Evolutionary conservation across 2,329 filamentous ascomycete genomes (phyloP), one percentile per base, ranked within the genome.

Genomic region (Pseudogymnoascus pannorum): DNA sequence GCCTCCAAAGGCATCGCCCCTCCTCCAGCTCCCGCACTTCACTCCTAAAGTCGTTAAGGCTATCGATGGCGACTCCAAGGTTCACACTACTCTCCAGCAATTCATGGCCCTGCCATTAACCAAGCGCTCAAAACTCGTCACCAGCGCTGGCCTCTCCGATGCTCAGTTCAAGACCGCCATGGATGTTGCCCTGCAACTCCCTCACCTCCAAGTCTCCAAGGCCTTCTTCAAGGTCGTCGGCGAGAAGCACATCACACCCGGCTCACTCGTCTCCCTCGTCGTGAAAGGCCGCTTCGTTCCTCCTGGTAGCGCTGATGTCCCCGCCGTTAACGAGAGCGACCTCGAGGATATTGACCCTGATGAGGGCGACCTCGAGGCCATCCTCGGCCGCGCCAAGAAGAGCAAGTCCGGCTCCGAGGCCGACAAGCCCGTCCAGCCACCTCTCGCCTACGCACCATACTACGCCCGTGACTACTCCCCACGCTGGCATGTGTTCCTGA

Each of bases 211-310:
- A 62, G 86, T 99, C 9, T 91, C 91, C 71, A 95, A 92, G 77
- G 91, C 92, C 6, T 99, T 96, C 77, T 99, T 99, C 85, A 99
- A 99, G 80, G 95, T 99, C 51, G 87, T 91, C 59, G 94, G 94
- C 72, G 95, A 99, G 77, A 90, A 89, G 67, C 89, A 88, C 73
- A 91, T 99, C 71, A 96, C 93, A 31, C 92, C 94, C 5, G 91
- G 89, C 62, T 96, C 92, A 61, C 83, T 99, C 36, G 93, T 97
- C 20, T 93, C 92, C 64, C 87, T 99, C 29, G 91, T 99, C 59
- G 86, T 99, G 72, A 99, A 99, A 79, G 92, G 89, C 31, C 91
- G 94, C 61, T 89, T 97, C 71, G 87, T 97, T 57, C 94, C 94
- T 5, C 92, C 94, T 3, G 93, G 92, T 51, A 87, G 85, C 66